Evolutionary conservation across 129 eudicot species (phyloP), one percentile per base, ranked within the genome.

Genomic region (Flaveria bidentis): DNA sequence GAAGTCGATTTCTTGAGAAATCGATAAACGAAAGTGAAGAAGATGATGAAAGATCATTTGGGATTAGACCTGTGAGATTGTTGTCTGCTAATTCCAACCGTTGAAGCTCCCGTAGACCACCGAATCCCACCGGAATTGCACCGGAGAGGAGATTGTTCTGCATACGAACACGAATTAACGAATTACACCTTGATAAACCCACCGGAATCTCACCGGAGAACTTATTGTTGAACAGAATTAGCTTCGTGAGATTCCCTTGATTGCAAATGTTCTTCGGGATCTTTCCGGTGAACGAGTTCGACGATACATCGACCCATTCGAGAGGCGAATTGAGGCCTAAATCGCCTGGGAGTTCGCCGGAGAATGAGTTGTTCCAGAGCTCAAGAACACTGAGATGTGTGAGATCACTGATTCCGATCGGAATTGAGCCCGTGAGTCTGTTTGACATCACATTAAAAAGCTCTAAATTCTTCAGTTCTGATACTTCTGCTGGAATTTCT

Each of bases 381-480:
- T 85, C 96, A 55, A 93, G 86, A 23, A 93, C 92, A n/a, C 77
- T 79, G 4, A 94, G 81, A 25, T 82, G 81, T 64, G 81, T 47
- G 82, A 94, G 77, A 22, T 55, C 77, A 23, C 82, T 81, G 33
- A 90, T 76, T 49, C 78, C 82, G 4, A 79, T 36, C 46, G 98
- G 98, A 51, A 93, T 78, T 6, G 71, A 62, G 23, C 98, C 97
- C 0, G 87, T 69, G 0, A 90, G 78, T 33, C 72, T 73, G 52
- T 93, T 93, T 58, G 88, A 75, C 98, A 93, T 93, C 75, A 93
- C 79, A 79, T 93, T 93, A 72, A 93, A 76, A 14, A 93, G 92
- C 86, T 87, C 84, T 84, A 93, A 73, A 71, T 73, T 85, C 86
- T 83, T 84, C 82, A 90, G 69, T 36, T 84, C 84, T 10, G 84